Percentiles rank a stretch among this genome's conserved stretches.
These are phyloP conservation scores for Penicillium silybi DNA, from an alignment of 495 filamentous ascomycete species.

Conservation along the genomic window DNA sequence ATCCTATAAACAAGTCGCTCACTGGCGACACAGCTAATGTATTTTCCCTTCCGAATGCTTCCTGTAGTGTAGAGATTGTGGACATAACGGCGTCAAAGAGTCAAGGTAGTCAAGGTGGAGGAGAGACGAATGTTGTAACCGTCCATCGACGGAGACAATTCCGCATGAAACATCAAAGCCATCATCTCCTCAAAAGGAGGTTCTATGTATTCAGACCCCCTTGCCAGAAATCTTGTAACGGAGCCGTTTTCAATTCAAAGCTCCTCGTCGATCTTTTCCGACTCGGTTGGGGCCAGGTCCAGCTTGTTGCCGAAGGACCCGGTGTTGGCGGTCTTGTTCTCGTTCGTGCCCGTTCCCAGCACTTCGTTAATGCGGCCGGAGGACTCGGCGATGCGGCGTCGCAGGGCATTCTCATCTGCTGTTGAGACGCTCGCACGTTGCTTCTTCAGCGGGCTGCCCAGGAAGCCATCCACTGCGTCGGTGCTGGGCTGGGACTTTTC, in stretches of 20 bases:
- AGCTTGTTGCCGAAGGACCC: constrained; percentile 15
- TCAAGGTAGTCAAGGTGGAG: constrained; percentile 4
- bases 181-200: background rate
- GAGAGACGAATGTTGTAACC: background rate
- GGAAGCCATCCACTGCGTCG: constrained; percentile 42
- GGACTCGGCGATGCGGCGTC: constrained; percentile 45
- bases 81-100: constrained; percentile 26
- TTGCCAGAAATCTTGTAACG: background rate
- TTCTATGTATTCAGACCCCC: background rate
- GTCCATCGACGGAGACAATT: background rate
- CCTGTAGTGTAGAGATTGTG: constrained; percentile 18
- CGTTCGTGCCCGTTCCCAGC: constrained; percentile 16
- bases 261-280: constrained; percentile 35
- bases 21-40: constrained; percentile 17
- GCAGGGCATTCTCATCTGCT: constrained; percentile 52
- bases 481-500: constrained; percentile 27
- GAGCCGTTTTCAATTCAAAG: constrained; percentile 20
- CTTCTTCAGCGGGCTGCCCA: constrained; percentile 83
- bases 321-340: constrained; percentile 6
- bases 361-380: constrained; percentile 37
- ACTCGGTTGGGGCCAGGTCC: background rate
- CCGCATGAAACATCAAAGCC: background rate
- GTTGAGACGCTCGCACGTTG: constrained; percentile 68
- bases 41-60: constrained; percentile 21
- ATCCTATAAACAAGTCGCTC: constrained; percentile 16